These are phyloP conservation scores for Glycine latifolia DNA, from an alignment of 306 rosid genomes.

Conservation along the genomic window DNA sequence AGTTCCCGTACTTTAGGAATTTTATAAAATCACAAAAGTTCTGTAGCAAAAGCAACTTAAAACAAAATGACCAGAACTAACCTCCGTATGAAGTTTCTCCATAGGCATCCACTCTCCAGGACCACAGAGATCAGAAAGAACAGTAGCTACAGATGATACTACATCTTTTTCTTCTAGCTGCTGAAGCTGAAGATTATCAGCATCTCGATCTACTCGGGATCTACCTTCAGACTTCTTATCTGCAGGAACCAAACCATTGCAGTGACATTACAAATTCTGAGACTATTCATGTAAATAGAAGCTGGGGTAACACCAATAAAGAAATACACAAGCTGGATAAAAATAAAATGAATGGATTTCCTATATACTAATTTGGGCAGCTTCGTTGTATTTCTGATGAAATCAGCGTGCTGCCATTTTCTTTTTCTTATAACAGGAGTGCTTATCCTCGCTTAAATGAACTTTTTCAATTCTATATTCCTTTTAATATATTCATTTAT, in stretches of 20 bases:
- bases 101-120: constrained; percentile 99
- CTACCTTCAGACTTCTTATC: constrained; percentile 93
- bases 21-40: constrained; percentile 23
- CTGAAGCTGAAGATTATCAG: constrained; percentile 87
- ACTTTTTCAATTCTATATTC: neutral
- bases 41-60: constrained; percentile 5
- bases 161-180: constrained; percentile 97
- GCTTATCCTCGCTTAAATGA: neutral
- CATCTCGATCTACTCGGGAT: constrained; percentile 86
- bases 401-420: neutral
- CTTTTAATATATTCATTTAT: neutral
- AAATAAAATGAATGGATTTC: constrained; percentile 15
- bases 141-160: constrained; percentile 98
- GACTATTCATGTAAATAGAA: constrained; percentile 20
- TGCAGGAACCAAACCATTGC: constrained; percentile 49
- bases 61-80: constrained; percentile 54
- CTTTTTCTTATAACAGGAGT: neutral
- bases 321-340: neutral
- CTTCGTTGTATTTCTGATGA: neutral
- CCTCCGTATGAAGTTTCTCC: constrained; percentile 97
- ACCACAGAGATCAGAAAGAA: constrained; percentile 96
- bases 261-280: constrained; percentile 10
- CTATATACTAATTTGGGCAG: neutral
- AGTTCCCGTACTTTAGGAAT: constrained; percentile 8
- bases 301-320: constrained; percentile 3